Base-by-base conservation (phyloP, 495 filamentous ascomycete species). In the Chlorociboria aeruginascens region DNA sequence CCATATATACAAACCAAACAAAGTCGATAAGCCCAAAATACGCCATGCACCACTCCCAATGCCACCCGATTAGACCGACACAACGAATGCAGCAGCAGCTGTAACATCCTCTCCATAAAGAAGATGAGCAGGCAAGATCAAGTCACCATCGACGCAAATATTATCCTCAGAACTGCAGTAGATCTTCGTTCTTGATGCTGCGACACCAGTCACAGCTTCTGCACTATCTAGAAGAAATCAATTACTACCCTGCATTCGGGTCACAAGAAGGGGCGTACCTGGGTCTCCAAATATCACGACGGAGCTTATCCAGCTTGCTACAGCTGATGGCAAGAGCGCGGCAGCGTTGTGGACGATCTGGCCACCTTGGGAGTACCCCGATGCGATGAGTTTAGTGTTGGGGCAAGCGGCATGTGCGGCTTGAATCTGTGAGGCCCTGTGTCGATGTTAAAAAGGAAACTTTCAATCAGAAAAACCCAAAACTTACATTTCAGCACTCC, bases 251-350 rank as follows among this genome's bases (percentile, higher is more conserved):
- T 17, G 37, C 39, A 41, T 38, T 20, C 6, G 34, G 6, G n/a
- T 3, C 8, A 8, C 14, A 3, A n/a, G 8, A 7, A 43, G 29
- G 33, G 13, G 32, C 40, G 38, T 69, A 58, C 70, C 61, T 32
- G 78, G 77, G 59, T 80, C 77, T 8, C 77, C 77, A 54, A 81
- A 81, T 31, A 78, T 64, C n/a, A 81, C 73, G 10, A 68, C 59
- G 3, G 58, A 54, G 49, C 49, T 58, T 39, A 67, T 57, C 46
- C 57, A 59, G 30, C 45, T 13, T 7, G 67, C 58, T 45, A 63
- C 54, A 10, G 48, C 49, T 0, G 65, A 49, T 29, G 54, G 54
- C 10, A 74, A 56, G 39, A 60, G 56, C 32, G 37, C 60, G 10
- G 66, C 65, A 3, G 72, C 72, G 43, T 71, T 70, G 61, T 76